phyloP scores from a whole-genome alignment of 805 yeast genomes.

The Myxozyma monticola region DNA sequence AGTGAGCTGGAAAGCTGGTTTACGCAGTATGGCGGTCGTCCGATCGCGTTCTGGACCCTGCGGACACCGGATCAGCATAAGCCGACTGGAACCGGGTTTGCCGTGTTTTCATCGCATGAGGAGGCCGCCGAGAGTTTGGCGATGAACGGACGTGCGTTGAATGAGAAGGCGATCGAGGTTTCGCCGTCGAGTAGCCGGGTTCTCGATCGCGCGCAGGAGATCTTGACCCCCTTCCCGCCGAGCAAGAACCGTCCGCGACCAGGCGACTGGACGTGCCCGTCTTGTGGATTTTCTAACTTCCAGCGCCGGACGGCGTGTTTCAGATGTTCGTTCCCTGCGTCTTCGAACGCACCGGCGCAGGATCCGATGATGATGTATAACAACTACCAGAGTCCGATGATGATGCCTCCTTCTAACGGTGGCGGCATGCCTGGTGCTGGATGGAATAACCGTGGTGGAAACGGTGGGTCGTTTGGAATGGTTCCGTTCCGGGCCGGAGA shows the following conservation, averaged over 20 bases:
- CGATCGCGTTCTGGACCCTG: conserved; percentile 86
- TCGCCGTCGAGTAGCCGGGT: conserved; percentile 81
- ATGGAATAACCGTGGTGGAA: conserved; percentile 31
- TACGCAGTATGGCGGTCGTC: conserved; percentile 80
- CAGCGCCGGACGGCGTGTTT: conserved; percentile 93
- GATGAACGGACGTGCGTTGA: conserved; percentile 74
- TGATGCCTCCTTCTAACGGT: conserved; percentile 22
- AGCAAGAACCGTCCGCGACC: conserved; percentile 88
- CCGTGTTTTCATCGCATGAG: conserved; percentile 78
- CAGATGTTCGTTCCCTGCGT: conserved; percentile 85
- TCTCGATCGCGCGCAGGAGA: conserved; percentile 77
- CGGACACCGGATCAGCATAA: conserved; percentile 58
- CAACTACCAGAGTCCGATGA: conserved; percentile 29
- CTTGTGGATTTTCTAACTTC: conserved; percentile 92
- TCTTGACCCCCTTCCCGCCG: conserved; percentile 80
- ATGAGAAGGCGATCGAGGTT: conserved; percentile 76
- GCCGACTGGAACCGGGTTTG: conserved; percentile 72
- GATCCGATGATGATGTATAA: conserved; percentile 50
- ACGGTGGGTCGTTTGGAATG: conserved; percentile 41
- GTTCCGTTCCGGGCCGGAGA: conserved; percentile 98
- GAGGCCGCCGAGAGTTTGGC: conserved; percentile 78
- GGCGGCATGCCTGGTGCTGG: conserved; percentile 25
- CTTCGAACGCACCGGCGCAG: conserved; percentile 64
- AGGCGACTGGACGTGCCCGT: conserved; percentile 98
- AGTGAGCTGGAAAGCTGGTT: conserved; percentile 90